Base-by-base conservation (phyloP, 2,329 filamentous ascomycete species). In the Neopestalotiopsis sp. region DNA sequence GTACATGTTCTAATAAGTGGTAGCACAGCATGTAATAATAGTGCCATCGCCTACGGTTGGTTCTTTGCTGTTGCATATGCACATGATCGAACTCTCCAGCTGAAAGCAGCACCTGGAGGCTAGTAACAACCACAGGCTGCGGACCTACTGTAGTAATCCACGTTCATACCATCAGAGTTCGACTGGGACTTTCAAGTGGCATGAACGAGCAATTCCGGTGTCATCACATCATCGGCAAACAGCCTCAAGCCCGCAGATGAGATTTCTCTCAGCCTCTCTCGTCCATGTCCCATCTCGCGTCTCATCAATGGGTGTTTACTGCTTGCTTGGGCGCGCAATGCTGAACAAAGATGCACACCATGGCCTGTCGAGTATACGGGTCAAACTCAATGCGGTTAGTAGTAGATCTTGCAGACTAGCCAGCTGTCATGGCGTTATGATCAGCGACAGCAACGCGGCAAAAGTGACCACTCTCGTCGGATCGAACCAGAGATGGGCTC, bases 361-460 rank as follows among this genome's bases (percentile, higher is more conserved):
- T 34, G 59, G 59, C 20, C 59, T 45, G 63, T 45, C 42, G 63
- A 57, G 63, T 57, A 66, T 13, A n/a, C 34, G 63, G 20, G 59
- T 28, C 24, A 17, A 59, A 30, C 57, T 59, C 34, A 38, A 38
- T 7, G 6, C 10, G 34, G 34, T 38, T 38, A 38, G 34, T 30
- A 30, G 24, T 34, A 30, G 30, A 30, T 34, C 63, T 10, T 57
- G 14, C 28, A 57, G 17, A 57, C 65, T 67, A 67, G 65, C 65
- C 65, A 67, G 49, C 65, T 67, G 65, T 67, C 65, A 67, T 28
- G 17, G 53, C 40, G n/a, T 38, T 13, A 59, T 17, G n/a, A 32
- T 42, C 53, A 67, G 53, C 65, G n/a, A 67, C 32, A 34, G 30
- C 13, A 34, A 61, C 65, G 56, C 61, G 65, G 32, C 28, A 67